Evolutionary conservation across 2,329 filamentous ascomycete species (phyloP).

Genomic region (Fusarium sp.): DNA sequence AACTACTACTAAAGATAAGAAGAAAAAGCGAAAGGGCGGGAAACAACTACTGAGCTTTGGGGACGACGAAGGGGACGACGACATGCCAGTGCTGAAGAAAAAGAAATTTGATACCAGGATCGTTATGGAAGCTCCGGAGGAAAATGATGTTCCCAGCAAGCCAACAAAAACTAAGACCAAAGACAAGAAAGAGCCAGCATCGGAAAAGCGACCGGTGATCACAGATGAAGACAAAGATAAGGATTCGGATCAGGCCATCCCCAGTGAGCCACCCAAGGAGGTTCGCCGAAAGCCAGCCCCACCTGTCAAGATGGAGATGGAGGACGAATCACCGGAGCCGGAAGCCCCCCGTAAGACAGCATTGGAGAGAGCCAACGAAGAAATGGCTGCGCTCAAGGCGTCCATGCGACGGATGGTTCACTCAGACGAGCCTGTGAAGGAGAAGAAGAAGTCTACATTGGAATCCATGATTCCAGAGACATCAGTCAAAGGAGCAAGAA

Average conservation of each 20-base stretch:
- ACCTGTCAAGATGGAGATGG: slow-evolving; percentile 17
- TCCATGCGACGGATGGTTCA: slow-evolving; percentile 78
- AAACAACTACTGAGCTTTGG: slow-evolving; percentile 85
- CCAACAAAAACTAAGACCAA: slow-evolving; percentile 45
- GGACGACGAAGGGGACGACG: slow-evolving; percentile 70
- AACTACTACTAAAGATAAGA: slow-evolving; percentile 63
- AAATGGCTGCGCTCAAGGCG: slow-evolving; percentile 83
- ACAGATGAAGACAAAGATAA: slow-evolving; percentile 21
- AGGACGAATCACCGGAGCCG: slow-evolving; percentile 42
- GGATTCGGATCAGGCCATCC: neutral
- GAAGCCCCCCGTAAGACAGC: slow-evolving; percentile 58
- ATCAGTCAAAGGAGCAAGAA: slow-evolving; percentile 76
- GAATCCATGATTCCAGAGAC: slow-evolving; percentile 80
- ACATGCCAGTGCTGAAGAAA: slow-evolving; percentile 74
- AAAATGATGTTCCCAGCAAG: slow-evolving; percentile 47
- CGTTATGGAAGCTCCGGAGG: slow-evolving; percentile 65
- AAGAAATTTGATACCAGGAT: slow-evolving; percentile 82
- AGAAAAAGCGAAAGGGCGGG: slow-evolving; percentile 77
- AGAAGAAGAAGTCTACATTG: slow-evolving; percentile 73
- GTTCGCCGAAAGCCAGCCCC: slow-evolving; percentile 27
- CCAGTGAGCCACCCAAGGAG: slow-evolving; percentile 12
- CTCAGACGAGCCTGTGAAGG: slow-evolving; percentile 58
- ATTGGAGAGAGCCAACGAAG: slow-evolving; percentile 78
- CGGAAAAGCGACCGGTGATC: slow-evolving; percentile 30
- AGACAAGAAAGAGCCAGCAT: slow-evolving; percentile 47